Evolutionary conservation across 305 asterid genomes (phyloP).

Genomic region (Fraxinus xanthoxyloides): DNA sequence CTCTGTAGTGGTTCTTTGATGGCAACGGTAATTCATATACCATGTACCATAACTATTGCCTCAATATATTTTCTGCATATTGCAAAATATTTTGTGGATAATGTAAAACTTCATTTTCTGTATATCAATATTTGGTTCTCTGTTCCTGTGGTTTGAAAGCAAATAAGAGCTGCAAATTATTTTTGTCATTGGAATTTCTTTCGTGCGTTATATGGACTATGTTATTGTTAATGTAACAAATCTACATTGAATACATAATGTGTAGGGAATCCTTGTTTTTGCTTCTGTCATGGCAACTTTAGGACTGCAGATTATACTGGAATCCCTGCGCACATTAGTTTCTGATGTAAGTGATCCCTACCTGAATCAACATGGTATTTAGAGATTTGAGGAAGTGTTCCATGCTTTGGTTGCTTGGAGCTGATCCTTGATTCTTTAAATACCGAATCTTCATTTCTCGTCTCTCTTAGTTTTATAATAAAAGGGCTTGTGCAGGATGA

Average conservation of each 20-base stretch:
- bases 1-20: not conserved
- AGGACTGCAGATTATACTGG: slow-evolving; percentile 51
- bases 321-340: slow-evolving; percentile 42
- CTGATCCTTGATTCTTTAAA: not conserved
- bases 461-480: not conserved
- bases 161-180: not conserved
- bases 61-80: not conserved
- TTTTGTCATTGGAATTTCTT: not conserved
- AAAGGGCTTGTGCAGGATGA: slow-evolving; percentile 12
- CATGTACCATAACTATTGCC: not conserved
- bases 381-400: not conserved
- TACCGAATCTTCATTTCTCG: not conserved
- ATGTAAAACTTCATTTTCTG: not conserved
- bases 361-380: not conserved
- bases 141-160: not conserved
- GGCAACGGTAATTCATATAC: not conserved
- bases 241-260: slow-evolving; percentile 10
- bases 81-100: not conserved
- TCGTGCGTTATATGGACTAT: not conserved
- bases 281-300: slow-evolving; percentile 60
- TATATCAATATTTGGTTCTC: not conserved
- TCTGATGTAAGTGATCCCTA: slow-evolving; percentile 34
- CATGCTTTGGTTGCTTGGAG: slow-evolving; percentile 12
- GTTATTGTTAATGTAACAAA: not conserved
- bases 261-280: slow-evolving; percentile 54